Evolutionary conservation across 2,329 filamentous ascomycete genomes (phyloP).

Genomic region (Stenocarpella maydis): DNA sequence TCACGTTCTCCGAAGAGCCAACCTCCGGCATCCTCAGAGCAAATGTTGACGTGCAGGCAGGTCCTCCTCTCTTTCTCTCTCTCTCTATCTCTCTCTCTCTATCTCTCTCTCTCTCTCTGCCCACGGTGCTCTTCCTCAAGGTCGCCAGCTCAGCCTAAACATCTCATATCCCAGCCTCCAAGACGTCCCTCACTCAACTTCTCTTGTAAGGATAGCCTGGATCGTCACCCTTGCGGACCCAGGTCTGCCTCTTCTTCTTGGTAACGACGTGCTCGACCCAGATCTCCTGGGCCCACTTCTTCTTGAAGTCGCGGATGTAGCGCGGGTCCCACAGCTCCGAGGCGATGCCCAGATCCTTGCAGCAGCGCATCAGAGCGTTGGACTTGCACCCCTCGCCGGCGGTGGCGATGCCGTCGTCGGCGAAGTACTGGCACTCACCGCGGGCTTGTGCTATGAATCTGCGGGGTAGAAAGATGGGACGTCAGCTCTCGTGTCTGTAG

Average conservation of each 20-base stretch:
- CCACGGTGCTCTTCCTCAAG: neutral
- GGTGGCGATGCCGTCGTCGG: conserved; percentile 85
- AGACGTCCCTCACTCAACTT: conserved; percentile 16
- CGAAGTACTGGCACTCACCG: conserved; percentile 93
- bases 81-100: too few relatives aligned
- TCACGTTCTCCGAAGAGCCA: neutral
- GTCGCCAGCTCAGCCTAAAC: neutral
- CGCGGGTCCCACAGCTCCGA: conserved; percentile 96
- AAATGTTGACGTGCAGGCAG: too few relatives aligned
- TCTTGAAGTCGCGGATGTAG: conserved; percentile 85
- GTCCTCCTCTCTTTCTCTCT: too few relatives aligned
- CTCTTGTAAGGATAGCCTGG: conserved; percentile 68
- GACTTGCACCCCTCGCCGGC: conserved; percentile 97
- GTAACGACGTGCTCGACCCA: conserved; percentile 89
- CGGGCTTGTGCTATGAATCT: conserved; percentile 92
- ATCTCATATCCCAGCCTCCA: neutral
- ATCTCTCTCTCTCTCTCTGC: too few relatives aligned
- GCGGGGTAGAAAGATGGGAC: neutral
- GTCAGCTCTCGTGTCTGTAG: neutral
- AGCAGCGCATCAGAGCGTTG: conserved; percentile 97
- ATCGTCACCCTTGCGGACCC: conserved; percentile 83
- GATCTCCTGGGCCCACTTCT: conserved; percentile 75
- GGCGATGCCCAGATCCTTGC: conserved; percentile 95
- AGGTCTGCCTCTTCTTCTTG: conserved; percentile 91
- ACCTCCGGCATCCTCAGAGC: neutral